Conservation (phyloP, 805 yeast species). For the Metschnikowia reukaufii region DNA sequence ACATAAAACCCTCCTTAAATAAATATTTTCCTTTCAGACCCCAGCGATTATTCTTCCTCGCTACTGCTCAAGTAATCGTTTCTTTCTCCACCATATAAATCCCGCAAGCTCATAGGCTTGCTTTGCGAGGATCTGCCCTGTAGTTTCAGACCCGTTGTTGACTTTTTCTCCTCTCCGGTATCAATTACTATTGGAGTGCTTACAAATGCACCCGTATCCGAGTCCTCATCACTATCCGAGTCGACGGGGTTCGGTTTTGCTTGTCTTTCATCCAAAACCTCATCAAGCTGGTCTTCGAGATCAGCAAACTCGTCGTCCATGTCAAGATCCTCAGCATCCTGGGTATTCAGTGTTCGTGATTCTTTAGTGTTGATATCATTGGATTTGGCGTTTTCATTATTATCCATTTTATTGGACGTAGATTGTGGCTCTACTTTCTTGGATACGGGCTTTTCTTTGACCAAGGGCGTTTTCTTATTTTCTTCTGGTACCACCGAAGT, state of each 20-base stretch:
- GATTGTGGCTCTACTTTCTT: background rate
- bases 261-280: conserved; percentile 32
- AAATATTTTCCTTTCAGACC: too few relatives aligned
- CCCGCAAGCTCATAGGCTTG: conserved; percentile 43
- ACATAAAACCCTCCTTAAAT: too few relatives aligned
- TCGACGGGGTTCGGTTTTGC: conserved; percentile 12
- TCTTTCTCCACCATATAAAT: conserved; percentile 31
- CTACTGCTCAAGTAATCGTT: conserved; percentile 31
- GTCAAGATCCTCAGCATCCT: conserved; percentile 18
- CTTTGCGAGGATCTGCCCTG: conserved; percentile 6
- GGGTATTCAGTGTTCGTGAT: background rate
- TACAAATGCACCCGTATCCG: conserved; percentile 23
- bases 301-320: conserved; percentile 44
- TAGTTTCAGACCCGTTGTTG: conserved; percentile 3
- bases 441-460: background rate
- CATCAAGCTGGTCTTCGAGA: conserved; percentile 43
- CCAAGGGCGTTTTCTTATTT: too few relatives aligned
- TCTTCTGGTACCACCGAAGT: background rate
- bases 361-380: conserved; percentile 1
- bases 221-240: conserved; percentile 27
- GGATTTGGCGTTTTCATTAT: background rate
- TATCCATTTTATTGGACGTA: background rate
- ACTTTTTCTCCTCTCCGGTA: conserved; percentile 24
- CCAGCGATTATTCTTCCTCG: conserved; percentile 29
- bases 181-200: conserved; percentile 28